Evolutionary conservation across 192 early-diverging fungal species (phyloP).

Genomic region (Mycoemilia scoparia): DNA sequence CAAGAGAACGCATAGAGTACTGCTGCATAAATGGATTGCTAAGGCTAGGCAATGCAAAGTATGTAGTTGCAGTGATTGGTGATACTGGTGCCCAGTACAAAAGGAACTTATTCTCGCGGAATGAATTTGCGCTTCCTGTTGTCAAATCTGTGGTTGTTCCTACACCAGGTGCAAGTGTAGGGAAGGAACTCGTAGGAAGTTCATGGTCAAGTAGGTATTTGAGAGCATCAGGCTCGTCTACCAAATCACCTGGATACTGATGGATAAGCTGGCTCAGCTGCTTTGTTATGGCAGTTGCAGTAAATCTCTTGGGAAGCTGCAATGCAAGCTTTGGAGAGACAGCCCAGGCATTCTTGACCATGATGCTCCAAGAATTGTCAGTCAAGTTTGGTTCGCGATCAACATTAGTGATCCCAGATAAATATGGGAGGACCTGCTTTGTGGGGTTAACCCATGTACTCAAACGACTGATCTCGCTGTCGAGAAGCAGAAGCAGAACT

Average conservation of each 20-base stretch:
- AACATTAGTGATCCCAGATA: slow-evolving; percentile 18
- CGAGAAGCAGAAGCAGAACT: slow-evolving; percentile 65
- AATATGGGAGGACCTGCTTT: slow-evolving; percentile 16
- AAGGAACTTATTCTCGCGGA: slow-evolving; percentile 42
- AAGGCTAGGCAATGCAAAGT: slow-evolving; percentile 48
- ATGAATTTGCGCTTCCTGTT: slow-evolving; percentile 1
- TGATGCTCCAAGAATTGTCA: slow-evolving; percentile 51
- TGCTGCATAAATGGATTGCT: slow-evolving; percentile 83
- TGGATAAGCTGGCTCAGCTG: slow-evolving; percentile 46
- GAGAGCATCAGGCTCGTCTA: slow-evolving; percentile 55
- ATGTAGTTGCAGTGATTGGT: slow-evolving; percentile 74
- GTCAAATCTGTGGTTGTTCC: not conserved
- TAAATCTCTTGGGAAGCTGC: slow-evolving; percentile 56
- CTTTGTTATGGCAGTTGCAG: slow-evolving; percentile 40
- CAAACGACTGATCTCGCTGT: slow-evolving; percentile 72
- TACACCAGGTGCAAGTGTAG: not conserved
- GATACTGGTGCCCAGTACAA: slow-evolving; percentile 80
- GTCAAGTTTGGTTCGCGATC: slow-evolving; percentile 19
- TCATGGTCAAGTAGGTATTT: slow-evolving; percentile 48
- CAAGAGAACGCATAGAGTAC: slow-evolving; percentile 80
- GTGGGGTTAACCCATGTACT: slow-evolving; percentile 71
- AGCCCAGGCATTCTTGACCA: slow-evolving; percentile 67
- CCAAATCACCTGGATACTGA: slow-evolving; percentile 41
- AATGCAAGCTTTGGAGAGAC: slow-evolving; percentile 67
- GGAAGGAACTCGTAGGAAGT: not conserved